Conservation (phyloP, 352 stramenopile genomes). For the Pythium brassicae region DNA sequence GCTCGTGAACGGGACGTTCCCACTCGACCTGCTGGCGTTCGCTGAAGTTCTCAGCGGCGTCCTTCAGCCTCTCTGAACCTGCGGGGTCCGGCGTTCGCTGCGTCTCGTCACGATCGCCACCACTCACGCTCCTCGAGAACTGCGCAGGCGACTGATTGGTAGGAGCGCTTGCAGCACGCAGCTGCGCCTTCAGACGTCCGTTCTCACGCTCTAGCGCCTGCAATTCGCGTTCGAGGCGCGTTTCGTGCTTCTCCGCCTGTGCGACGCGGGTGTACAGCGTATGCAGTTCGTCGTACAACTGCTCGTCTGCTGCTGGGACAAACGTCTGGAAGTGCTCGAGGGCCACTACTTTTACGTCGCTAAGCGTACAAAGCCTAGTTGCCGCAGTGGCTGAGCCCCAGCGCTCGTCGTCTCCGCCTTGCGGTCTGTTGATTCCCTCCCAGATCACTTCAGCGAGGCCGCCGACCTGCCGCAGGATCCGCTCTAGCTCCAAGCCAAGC, state of each 20-base stretch:
- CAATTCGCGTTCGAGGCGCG: constrained; percentile 6
- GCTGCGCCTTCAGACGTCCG: constrained; percentile 7
- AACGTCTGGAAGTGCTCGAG: constrained; percentile 19
- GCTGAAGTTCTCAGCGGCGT: neutral
- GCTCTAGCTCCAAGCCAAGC: no score
- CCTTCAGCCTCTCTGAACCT: neutral
- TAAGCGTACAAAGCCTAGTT: neutral
- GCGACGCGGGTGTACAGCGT: constrained; percentile 20
- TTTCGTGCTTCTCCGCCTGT: constrained; percentile 6
- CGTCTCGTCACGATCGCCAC: neutral
- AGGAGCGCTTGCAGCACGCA: neutral
- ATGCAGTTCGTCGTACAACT: constrained; percentile 30
- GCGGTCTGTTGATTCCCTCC: constrained; percentile 4
- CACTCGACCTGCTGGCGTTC: no score
- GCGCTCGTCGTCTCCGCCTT: no score
- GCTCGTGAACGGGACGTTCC: no score
- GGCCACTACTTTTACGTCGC: constrained; percentile 12
- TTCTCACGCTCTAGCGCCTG: constrained; percentile 8
- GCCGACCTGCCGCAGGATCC: constrained; percentile 19
- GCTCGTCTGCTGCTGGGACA: constrained; percentile 11
- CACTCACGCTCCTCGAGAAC: neutral
- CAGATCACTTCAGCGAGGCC: constrained; percentile 19
- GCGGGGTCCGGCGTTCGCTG: neutral
- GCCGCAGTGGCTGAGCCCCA: neutral
- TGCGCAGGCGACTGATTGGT: neutral